Evolutionary conservation across 2,329 filamentous ascomycete species (phyloP).

Genomic region (Mycogone perniciosa): DNA sequence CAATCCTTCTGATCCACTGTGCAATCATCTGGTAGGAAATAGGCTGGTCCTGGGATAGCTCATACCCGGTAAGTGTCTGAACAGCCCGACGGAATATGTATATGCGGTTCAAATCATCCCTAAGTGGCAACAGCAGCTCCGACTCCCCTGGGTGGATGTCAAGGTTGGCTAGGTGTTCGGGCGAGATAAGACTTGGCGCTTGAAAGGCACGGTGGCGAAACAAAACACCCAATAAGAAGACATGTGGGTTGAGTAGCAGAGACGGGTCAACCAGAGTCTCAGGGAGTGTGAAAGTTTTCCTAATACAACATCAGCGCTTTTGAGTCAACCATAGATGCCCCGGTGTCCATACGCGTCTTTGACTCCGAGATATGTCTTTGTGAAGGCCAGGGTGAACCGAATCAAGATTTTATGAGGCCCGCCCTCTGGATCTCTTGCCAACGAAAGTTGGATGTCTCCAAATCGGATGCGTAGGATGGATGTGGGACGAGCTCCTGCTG

Average conservation of each 20-base stretch:
- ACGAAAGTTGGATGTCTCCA: conserved; percentile 12
- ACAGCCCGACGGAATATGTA: conserved; percentile 5
- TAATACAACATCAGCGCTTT: conserved; percentile 4
- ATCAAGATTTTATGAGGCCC: conserved; percentile 14
- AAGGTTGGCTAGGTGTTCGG: conserved; percentile 17
- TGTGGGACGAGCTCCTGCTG: conserved; percentile 12
- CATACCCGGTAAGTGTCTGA: conserved; percentile 11
- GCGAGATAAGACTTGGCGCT: conserved; percentile 19
- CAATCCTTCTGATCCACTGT: conserved; percentile 8
- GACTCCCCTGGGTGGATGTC: conserved; percentile 21
- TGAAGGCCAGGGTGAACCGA: conserved; percentile 18
- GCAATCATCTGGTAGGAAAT: conserved; percentile 14
- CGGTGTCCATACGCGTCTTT: conserved; percentile 16
- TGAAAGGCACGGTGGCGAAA: conserved; percentile 21
- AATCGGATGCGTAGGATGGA: conserved; percentile 16
- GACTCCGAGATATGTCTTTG: conserved; percentile 20
- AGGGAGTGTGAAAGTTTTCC: conserved; percentile 28
- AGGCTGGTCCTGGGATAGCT: conserved; percentile 12
- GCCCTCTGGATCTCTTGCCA: conserved; percentile 15
- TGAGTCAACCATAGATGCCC: neutral
- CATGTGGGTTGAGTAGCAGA: conserved; percentile 29
- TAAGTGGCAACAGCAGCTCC: conserved; percentile 12
- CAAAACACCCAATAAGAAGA: conserved; percentile 26
- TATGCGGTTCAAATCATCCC: neutral
- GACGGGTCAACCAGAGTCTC: conserved; percentile 31